Evolutionary conservation across 1,139 yeast species (phyloP), one percentile per base, ranked within the genome.

Genomic region (Pichia inconspicua): DNA sequence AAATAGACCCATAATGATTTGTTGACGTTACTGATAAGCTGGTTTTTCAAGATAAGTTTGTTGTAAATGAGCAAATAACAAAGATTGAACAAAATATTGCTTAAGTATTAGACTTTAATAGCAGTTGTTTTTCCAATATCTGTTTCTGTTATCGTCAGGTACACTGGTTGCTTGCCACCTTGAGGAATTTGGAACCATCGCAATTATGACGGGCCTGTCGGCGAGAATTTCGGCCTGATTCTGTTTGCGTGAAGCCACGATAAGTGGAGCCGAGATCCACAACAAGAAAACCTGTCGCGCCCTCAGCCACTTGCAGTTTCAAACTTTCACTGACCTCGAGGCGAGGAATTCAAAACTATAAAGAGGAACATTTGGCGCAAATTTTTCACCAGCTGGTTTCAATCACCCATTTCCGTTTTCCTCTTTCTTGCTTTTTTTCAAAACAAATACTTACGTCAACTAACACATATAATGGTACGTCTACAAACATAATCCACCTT

Each of bases 1-100:
- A 48, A 75, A 62, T 37, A 76, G 66, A 2, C 80, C 80, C 80
- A 75, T 75, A 27, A 14, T 31, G 31, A 14, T 31, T 15, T 15
- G 37, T 9, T 15, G 11, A 34, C 12, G n/a, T 12, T 30, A 30
- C 34, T 30, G 34, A 30, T 30, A 30, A 30, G 34, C 7, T 30
- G 11, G 14, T 30, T 30, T 30, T 12, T 12, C 10, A 30, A 12
- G 34, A 11, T 30, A 30, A 14, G 15, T 11, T 14, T 30, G 34
- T 30, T 30, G 34, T 30, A 12, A 30, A 8, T 30, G 7, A 12
- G 34, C n/a, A 30, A 30, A 12, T 5, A 12, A 3, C 7, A 30
- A 9, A 5, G n/a, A 30, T 30, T 30, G 34, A 3, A 12, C 7
- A 14, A 30, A 30, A 30, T 12, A 30, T 2, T 14, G n/a, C 7